These are phyloP conservation scores for Boletus mariae DNA, from an alignment of 1,284 basidiomycete genomes.

Conservation along the genomic window DNA sequence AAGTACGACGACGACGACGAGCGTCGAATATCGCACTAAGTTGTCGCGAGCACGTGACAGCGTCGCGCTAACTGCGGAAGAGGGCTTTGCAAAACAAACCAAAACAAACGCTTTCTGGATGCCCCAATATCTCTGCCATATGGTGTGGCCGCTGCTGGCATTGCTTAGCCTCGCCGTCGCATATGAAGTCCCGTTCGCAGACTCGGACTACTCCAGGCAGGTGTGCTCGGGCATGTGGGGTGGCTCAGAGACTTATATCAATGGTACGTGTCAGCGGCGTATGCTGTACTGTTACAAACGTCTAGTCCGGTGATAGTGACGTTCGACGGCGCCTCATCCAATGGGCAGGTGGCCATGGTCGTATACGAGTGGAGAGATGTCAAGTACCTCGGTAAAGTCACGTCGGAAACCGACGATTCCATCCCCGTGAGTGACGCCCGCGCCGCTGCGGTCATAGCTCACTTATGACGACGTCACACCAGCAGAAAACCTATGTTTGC, in stretches of 20 bases:
- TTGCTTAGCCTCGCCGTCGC: constrained; percentile 39
- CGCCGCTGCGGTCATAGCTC: constrained; percentile 7
- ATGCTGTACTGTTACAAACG: constrained; percentile 1
- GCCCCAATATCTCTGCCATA: constrained; percentile 19
- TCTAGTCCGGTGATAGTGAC: constrained; percentile 52
- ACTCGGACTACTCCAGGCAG: constrained; percentile 79
- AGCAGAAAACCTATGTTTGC: constrained; percentile 91
- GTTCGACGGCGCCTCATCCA: constrained; percentile 69
- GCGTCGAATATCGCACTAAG: neutral
- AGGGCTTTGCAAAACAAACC: constrained; percentile 19
- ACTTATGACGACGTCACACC: constrained; percentile 17
- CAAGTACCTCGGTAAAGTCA: constrained; percentile 75
- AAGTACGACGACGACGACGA: neutral
- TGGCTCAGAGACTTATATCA: constrained; percentile 75
- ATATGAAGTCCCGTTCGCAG: constrained; percentile 64
- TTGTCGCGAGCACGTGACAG: constrained; percentile 26
- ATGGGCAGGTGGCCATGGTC: constrained; percentile 90
- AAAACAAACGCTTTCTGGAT: constrained; percentile 31
- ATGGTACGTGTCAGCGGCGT: constrained; percentile 55
- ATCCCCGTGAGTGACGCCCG: constrained; percentile 60
- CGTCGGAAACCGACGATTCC: constrained; percentile 52
- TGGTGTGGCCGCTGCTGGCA: constrained; percentile 25
- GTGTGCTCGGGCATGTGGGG: constrained; percentile 96
- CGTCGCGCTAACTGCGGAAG: constrained; percentile 1
- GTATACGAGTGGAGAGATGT: constrained; percentile 95